Base-by-base conservation (phyloP, 495 filamentous ascomycete species). In the Neurospora pannonica region DNA sequence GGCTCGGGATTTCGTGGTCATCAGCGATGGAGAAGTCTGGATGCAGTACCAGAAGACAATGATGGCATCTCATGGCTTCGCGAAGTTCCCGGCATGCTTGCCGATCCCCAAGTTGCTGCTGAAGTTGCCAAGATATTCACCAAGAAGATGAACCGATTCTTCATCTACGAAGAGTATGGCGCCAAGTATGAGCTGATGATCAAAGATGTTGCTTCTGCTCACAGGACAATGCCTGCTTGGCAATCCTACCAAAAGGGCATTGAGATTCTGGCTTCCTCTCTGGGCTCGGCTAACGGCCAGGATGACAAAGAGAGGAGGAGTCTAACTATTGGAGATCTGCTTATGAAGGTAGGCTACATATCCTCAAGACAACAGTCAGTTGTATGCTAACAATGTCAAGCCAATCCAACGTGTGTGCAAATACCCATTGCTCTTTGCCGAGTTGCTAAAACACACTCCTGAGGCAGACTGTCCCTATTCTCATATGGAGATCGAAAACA, bases 351-450 rank as follows among this genome's bases (percentile, higher is more conserved):
- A 82, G 71, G 83, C 72, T 38, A 21, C 48, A 17, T 17, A 67
- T 5, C 34, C 21, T 24, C 4, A 17, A 9, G 70, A 42, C n/a
- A 69, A 38, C 2, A 54, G 7, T 43, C 10, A 11, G 38, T 21
- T 7, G 15, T 60, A 73, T 21, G 60, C 80, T 82, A 48, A 83
- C 76, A 34, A 2, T 24, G 43, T 34, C 38, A 77, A 97, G 96
- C 96, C 96, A 1, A 93, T 97, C 72, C 96, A 99, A 85, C 88
- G 96, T 40, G 88, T 98, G 17, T 97, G 93, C 87, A 94, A 92
- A 84, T 99, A 99, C 82, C 93, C 93, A 11, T 87, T 99, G 40
- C 85, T 99, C 28, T 93, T 98, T 71, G 86, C 90, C 6, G 93
- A 97, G 73, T 85, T 99, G 43, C 85, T 93, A 73, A 93, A 91